These are phyloP conservation scores for Hypsizygus ulmarius DNA, from an alignment of 1,284 basidiomycete genomes.

Conservation along the genomic window DNA sequence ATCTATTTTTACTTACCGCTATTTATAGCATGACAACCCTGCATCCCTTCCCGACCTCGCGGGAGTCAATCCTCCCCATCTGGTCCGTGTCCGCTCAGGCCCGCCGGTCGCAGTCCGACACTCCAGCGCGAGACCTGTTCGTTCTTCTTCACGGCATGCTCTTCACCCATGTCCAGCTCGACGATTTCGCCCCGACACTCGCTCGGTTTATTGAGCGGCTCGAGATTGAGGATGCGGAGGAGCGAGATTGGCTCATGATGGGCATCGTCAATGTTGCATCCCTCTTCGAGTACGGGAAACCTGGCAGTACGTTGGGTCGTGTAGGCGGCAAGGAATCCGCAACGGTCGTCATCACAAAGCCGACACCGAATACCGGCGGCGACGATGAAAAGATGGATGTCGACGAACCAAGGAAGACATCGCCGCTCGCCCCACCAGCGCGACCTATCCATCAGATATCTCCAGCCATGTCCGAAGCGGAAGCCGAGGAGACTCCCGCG, in stretches of 20 bases:
- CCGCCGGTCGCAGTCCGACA: constrained; percentile 70
- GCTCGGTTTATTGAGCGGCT: constrained; percentile 86
- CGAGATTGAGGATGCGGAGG: constrained; percentile 75
- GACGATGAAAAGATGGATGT: constrained; percentile 70
- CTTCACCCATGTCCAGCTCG: constrained; percentile 91
- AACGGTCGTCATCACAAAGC: constrained; percentile 25
- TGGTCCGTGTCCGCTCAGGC: constrained; percentile 79
- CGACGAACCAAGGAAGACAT: constrained; percentile 34
- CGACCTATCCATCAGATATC: constrained; percentile 26
- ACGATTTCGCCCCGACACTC: constrained; percentile 82
- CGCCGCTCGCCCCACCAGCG: constrained; percentile 12
- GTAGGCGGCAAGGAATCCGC: constrained; percentile 36
- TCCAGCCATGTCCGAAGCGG: constrained; percentile 38
- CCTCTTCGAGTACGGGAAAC: constrained; percentile 86
- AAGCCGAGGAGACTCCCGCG: constrained; percentile 19
- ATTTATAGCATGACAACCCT: constrained; percentile 76
- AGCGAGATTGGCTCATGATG: constrained; percentile 97
- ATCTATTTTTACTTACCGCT: constrained; percentile 4
- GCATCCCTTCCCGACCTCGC: constrained; percentile 83
- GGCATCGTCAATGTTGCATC: constrained; percentile 80
- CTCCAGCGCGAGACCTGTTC: constrained; percentile 80
- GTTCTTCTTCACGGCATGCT: constrained; percentile 93
- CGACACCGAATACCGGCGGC: constrained; percentile 14
- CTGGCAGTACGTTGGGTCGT: constrained; percentile 62
- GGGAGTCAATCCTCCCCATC: constrained; percentile 83